A percentile compares a stretch with the other conserved stretches of the same genome.
Conservation (phyloP, 352 stramenopile genomes). For the Globisporangium spiculum region DNA sequence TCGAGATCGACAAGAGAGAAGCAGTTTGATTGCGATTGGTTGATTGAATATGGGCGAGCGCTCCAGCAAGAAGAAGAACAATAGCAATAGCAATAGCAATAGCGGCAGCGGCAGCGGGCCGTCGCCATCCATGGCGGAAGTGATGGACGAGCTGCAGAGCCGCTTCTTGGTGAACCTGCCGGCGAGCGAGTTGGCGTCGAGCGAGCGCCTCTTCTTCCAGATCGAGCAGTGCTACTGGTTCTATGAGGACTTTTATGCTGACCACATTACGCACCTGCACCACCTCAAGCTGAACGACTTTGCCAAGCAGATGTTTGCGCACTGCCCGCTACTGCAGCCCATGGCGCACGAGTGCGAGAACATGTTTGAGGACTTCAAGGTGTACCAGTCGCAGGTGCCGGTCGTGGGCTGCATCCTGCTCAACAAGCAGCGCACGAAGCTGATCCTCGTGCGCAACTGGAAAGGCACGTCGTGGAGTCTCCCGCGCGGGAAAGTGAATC, state of each 20-base stretch:
- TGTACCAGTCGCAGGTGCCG: conserved; percentile 93
- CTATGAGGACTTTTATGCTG: conserved; percentile 96
- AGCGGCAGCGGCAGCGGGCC: not conserved
- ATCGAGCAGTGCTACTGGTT: conserved; percentile 98
- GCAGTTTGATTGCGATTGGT: not conserved
- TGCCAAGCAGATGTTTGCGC: conserved; percentile 90
- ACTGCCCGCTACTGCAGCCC: conserved; percentile 85
- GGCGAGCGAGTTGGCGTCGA: conserved; percentile 83
- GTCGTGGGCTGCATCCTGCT: conserved; percentile 94
- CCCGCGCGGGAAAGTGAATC: conserved; percentile 92
- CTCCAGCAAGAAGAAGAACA: conserved; percentile 15
- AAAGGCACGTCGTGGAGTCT: conserved; percentile 92
- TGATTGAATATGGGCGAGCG: conserved; percentile 10
- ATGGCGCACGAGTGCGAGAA: conserved; percentile 86
- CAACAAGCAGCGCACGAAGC: conserved; percentile 80
- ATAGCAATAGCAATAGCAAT: too few relatives aligned
- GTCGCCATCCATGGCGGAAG: conserved; percentile 75
- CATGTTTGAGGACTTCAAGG: conserved; percentile 93
- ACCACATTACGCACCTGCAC: conserved; percentile 80
- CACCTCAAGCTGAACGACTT: conserved; percentile 95
- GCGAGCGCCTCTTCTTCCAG: conserved; percentile 96
- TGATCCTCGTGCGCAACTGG: conserved; percentile 91
- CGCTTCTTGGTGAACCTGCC: conserved; percentile 95
- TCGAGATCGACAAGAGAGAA: not conserved
- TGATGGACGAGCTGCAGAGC: conserved; percentile 95